Percentiles rank a stretch among this genome's conserved stretches.
Evolutionary conservation across 225 moss, liverwort and hornwort genomes (phyloP).

Genomic region (Pseudisothecium myosuroides): DNA sequence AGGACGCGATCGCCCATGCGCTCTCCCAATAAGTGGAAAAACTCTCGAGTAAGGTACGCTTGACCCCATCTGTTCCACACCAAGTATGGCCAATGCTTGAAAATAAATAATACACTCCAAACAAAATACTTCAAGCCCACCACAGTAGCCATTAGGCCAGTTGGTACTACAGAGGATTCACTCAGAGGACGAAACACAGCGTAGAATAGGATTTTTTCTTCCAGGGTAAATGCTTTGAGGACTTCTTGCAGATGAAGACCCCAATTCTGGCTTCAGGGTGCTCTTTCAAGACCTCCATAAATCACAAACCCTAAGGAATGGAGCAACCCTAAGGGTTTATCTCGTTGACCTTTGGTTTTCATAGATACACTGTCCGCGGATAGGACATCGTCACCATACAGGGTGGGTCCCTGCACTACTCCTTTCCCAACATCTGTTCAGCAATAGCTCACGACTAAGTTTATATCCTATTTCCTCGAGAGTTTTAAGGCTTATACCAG

Average conservation of each 20-base stretch:
- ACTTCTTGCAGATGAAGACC: background rate
- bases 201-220: background rate
- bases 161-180: background rate
- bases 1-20: slow-evolving; percentile 92
- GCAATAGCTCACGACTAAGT: background rate
- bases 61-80: slow-evolving; percentile 79
- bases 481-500: background rate
- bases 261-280: background rate
- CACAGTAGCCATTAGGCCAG: background rate
- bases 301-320: background rate
- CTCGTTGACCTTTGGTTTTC: background rate
- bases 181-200: background rate
- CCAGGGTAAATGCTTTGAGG: background rate
- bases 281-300: background rate
- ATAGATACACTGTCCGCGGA: background rate
- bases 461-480: background rate
- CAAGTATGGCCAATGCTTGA: background rate
- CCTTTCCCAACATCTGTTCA: background rate
- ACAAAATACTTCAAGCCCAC: background rate
- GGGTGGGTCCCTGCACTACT: background rate
- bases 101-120: background rate
- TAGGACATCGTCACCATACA: background rate
- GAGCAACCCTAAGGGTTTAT: background rate
- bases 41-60: slow-evolving; percentile 90
- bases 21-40: slow-evolving; percentile 90